A percentile compares a stretch with the other conserved stretches of the same genome.
Evolutionary conservation across 2,329 filamentous ascomycete species (phyloP).

Genomic region (Claviceps paspali): DNA sequence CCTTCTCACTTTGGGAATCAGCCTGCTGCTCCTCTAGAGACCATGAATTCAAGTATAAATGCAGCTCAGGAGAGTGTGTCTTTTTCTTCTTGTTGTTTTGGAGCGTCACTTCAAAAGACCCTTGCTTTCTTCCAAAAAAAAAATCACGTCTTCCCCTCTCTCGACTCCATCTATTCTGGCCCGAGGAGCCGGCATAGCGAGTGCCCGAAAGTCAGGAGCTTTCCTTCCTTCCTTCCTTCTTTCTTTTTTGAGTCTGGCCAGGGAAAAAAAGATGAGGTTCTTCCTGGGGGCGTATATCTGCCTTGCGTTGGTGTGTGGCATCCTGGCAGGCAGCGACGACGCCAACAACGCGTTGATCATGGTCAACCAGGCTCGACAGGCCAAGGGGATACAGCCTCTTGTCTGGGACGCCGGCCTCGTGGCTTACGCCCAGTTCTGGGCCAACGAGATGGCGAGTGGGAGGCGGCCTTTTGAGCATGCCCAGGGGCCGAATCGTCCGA

Average conservation of each 20-base stretch:
- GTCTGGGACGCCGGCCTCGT: slow-evolving; percentile 16
- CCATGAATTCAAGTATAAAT: not conserved
- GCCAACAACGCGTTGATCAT: slow-evolving; percentile 12
- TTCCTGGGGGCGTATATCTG: slow-evolving; percentile 1
- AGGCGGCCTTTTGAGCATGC: slow-evolving; percentile 18
- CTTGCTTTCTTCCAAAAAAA: not conserved
- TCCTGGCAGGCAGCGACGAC: slow-evolving; percentile 11
- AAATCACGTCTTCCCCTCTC: not conserved
- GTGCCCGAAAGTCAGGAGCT: not conserved
- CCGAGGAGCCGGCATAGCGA: not conserved
- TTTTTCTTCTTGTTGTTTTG: not conserved
- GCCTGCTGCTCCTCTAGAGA: too few relatives aligned
- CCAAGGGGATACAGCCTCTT: slow-evolving; percentile 14
- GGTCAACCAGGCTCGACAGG: slow-evolving; percentile 18
- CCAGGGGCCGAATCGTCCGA: slow-evolving; percentile 14
- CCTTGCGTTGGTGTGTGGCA: slow-evolving; percentile 4
- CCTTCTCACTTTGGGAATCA: slow-evolving; percentile 2
- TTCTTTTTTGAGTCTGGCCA: too few relatives aligned
- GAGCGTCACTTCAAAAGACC: too few relatives aligned
- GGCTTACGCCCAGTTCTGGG: slow-evolving; percentile 20
- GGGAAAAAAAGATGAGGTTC: slow-evolving; percentile 3
- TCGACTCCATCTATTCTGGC: not conserved
- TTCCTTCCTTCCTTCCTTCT: too few relatives aligned
- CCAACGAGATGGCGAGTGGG: slow-evolving; percentile 17
- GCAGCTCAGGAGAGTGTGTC: not conserved